Evolutionary conservation across 192 early-diverging fungal species (phyloP), one percentile per base, ranked within the genome.

Genomic region (Bifiguratus adelaidae): DNA sequence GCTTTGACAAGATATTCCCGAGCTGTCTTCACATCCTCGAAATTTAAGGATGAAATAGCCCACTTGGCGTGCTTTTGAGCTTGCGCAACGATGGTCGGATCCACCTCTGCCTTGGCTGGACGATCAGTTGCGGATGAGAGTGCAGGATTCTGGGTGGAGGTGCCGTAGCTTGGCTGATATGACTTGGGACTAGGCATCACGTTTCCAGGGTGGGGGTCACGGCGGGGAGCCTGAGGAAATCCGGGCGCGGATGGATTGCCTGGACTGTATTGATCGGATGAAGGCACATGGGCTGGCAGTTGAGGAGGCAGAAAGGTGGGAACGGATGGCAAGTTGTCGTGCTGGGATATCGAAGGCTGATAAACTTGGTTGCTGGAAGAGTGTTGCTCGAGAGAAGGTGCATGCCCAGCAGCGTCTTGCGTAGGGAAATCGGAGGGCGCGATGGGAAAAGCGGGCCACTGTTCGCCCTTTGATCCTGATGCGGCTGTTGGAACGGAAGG

Each of bases 1-100:
- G 88, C 88, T 41, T 80, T 77, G 30, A 75, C 62, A 34, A 92
- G 52, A 48, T 90, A 80, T 4, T 75, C 65, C n/a, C 92, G 69
- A 4, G 95, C 92, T 0, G 86, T 89, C 3, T 71, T 58, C 12
- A 96, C 75, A 65, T 98, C 95, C 48, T 95, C 92, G 52, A 95
- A 99, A 46, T 94, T 84, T 13, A 99, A 52, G 3, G 95, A 87
- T 53, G 90, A 93, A 53, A 92, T 86, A 2, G 92, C 94, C 73
- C 84, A 97, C 47, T 86, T 83, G 8, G 90, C 76, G 33, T 80
- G 71, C 64, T 99, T 99, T 44, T 92, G 88, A 1, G 91, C 91
- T 1, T 59, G 52, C 9, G 76, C 70, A 4, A 81, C 68, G 11
- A 73, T 73, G 1, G 48, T 36, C 11, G 79, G 67, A 30, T 77